Evolutionary conservation across 306 rosid species (phyloP).

Genomic region (Argentina anserina): DNA sequence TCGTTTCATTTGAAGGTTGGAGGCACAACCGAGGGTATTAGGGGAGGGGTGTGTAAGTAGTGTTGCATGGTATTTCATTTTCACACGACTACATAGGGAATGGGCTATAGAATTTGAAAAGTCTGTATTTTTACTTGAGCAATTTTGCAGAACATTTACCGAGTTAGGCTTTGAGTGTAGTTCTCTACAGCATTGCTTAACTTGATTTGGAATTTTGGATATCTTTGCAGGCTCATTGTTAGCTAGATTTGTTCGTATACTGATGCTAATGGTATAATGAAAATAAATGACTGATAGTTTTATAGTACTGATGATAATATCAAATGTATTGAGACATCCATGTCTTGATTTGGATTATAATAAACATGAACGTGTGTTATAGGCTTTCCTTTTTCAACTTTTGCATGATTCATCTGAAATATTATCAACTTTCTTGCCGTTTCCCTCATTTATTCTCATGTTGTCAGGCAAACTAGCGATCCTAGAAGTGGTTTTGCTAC

Average conservation of each 20-base stretch:
- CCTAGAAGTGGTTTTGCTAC: conserved; percentile 97
- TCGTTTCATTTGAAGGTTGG: background rate
- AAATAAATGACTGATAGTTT: background rate
- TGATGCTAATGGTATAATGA: background rate
- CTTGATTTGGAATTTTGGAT: background rate
- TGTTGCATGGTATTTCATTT: background rate
- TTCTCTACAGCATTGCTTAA: background rate
- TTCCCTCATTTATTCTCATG: background rate
- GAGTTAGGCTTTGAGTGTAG: background rate
- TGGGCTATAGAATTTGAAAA: background rate
- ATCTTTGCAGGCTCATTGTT: background rate
- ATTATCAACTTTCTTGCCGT: background rate
- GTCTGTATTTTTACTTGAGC: background rate
- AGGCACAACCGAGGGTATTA: background rate
- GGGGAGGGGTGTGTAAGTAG: background rate
- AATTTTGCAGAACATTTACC: background rate
- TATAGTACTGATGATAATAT: background rate
- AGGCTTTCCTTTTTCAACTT: background rate
- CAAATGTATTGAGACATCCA: background rate
- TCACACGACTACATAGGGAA: background rate
- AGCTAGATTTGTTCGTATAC: background rate
- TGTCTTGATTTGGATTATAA: conserved; percentile 6
- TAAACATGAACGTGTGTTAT: background rate
- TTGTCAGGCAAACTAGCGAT: conserved; percentile 89
- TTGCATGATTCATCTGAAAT: background rate